Base-by-base conservation (phyloP, 495 filamentous ascomycete genomes). In the Collariella sp. region DNA sequence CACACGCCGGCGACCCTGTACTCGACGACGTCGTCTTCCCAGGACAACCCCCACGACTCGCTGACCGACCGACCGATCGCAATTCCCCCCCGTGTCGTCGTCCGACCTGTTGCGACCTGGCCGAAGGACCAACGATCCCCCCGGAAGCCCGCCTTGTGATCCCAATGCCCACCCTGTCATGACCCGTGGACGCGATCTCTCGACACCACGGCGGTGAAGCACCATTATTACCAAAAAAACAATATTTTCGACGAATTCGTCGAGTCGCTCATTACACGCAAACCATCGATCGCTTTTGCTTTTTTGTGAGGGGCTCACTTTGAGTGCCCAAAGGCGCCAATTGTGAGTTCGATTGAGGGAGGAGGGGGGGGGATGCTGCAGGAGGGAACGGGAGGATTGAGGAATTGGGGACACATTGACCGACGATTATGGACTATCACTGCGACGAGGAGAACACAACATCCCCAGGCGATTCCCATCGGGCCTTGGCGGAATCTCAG, bases 221-320 rank as follows among this genome's bases (percentile, higher is more conserved):
- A 57, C 54, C 29, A 26, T 52, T 52, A 31, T 35, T 31, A 34
- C 16, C 24, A 45, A 42, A 51, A 13, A 47, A 38, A 43, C 26
- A 43, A 40, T 33, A 47, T 49, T 49, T n/a, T n/a, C n/a, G 62
- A 65, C 64, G 64, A 65, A 56, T 61, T 71, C 72, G 72, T 75
- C 73, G 57, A 70, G 65, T 67, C 73, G 65, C 72, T 76, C 73
- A 71, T 73, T 65, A 58, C 45, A 59, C 58, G 38, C 52, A 49
- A 54, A 35, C 54, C 58, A 48, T 53, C 52, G 45, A 43, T 59
- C 40, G 5, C 26, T 31, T 52, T 52, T 50, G 48, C 24, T 48
- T 54, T 36, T 26, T 29, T 54, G 34, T 19, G 43, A 16, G 44
- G 52, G 49, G 36, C 36, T 31, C 36, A 11, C 15, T 15, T 13